phyloP scores from a whole-genome alignment of 2,329 filamentous ascomycete genomes.

The Chaetomiaceae sp. region DNA sequence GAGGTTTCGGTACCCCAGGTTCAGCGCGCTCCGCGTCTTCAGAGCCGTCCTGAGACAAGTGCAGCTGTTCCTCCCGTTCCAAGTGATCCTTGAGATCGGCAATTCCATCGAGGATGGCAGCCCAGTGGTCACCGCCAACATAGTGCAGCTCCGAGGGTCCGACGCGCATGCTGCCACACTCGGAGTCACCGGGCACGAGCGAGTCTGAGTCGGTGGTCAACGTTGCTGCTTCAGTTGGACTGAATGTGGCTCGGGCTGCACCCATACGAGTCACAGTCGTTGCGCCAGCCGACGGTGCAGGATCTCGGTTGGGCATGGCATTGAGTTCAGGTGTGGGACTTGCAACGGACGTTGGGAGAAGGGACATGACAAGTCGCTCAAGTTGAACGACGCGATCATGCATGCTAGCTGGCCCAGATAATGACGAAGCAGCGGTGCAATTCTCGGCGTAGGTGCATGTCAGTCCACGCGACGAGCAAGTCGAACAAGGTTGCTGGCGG shows the following conservation, averaged over 20 bases:
- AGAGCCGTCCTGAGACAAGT: background rate
- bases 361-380: slow-evolving; percentile 12
- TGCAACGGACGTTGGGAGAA: background rate
- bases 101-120: slow-evolving; percentile 36
- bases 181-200: slow-evolving; percentile 12
- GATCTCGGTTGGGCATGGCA: background rate
- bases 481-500: slow-evolving; percentile 9
- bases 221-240: background rate
- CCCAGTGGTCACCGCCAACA: slow-evolving; percentile 35
- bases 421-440: background rate
- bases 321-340: background rate
- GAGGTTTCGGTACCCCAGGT: background rate
- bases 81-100: slow-evolving; percentile 34
- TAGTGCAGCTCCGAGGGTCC: slow-evolving; percentile 27
- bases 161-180: slow-evolving; percentile 29
- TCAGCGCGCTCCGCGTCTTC: background rate
- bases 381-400: slow-evolving; percentile 15
- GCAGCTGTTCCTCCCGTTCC: slow-evolving; percentile 21
- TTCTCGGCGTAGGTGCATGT: slow-evolving; percentile 10
- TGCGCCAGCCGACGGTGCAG: background rate
- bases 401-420: background rate
- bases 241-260: background rate
- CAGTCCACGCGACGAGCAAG: slow-evolving; percentile 4
- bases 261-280: background rate
- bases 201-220: too few species aligned